These are phyloP conservation scores for bread wheat (Triticum aestivum) DNA, from an alignment of 176 grass and related monocot genomes.

Conservation along the genomic window IWGSC_CS_RefSeq_v2.1 NC_057800.1:12561985-12562484, in stretches of 20 bases:
- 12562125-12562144: slow-evolving; percentile 74
- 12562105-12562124: slow-evolving; percentile 47
- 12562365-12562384: background rate
- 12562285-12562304: background rate
- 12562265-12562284: background rate
- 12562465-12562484: no score
- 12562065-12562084: slow-evolving; percentile 69
- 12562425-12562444: background rate
- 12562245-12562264: background rate
- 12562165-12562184: slow-evolving; percentile 12
- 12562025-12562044: slow-evolving; percentile 69
- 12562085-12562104: slow-evolving; percentile 73
- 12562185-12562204: background rate
- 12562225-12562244: background rate
- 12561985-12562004: slow-evolving; percentile 65
- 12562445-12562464: background rate
- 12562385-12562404: background rate
- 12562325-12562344: background rate
- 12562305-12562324: background rate
- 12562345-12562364: background rate
- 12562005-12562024: slow-evolving; percentile 78
- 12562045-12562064: slow-evolving; percentile 76
- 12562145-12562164: slow-evolving; percentile 45
- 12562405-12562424: no score
- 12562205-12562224: background rate